Evolutionary conservation across 768 basidiomycete species (phyloP).

Genomic region (Tricholomella constricta): DNA sequence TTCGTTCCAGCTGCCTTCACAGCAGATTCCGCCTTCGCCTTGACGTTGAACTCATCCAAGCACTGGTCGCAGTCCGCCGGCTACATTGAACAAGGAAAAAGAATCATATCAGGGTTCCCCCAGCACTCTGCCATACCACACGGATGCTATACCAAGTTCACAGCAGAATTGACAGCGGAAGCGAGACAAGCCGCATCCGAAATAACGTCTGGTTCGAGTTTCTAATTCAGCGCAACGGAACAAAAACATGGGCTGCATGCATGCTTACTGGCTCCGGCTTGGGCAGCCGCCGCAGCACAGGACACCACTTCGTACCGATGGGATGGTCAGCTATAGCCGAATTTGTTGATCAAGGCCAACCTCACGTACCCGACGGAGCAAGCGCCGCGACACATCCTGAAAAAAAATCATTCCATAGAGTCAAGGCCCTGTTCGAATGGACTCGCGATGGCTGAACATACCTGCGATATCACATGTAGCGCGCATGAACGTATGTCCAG

Average conservation of each 20-base stretch:
- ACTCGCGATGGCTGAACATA: no score
- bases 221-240: background rate
- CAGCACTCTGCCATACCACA: background rate
- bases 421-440: no score
- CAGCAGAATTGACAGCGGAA: slow-evolving; percentile 7
- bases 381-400: slow-evolving; percentile 16
- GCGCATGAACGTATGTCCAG: slow-evolving; percentile 15
- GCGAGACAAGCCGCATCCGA: slow-evolving; percentile 16
- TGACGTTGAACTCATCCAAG: slow-evolving; percentile 12
- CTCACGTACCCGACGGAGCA: slow-evolving; percentile 12
- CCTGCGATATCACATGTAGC: slow-evolving; percentile 10
- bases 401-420: background rate
- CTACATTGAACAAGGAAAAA: background rate
- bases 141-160: slow-evolving; percentile 4
- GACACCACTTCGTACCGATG: slow-evolving; percentile 1
- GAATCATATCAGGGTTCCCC: no score
- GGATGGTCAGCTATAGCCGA: background rate
- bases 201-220: slow-evolving; percentile 3
- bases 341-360: no score
- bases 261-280: slow-evolving; percentile 15
- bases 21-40: slow-evolving; percentile 1
- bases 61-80: slow-evolving; percentile 14
- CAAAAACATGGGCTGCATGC: background rate
- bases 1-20: slow-evolving; percentile 2
- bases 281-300: slow-evolving; percentile 13